Percentiles rank a stretch among this genome's conserved stretches.
Conservation (phyloP, 306 rosid genomes). For the Astragalus glycyphyllos region DNA sequence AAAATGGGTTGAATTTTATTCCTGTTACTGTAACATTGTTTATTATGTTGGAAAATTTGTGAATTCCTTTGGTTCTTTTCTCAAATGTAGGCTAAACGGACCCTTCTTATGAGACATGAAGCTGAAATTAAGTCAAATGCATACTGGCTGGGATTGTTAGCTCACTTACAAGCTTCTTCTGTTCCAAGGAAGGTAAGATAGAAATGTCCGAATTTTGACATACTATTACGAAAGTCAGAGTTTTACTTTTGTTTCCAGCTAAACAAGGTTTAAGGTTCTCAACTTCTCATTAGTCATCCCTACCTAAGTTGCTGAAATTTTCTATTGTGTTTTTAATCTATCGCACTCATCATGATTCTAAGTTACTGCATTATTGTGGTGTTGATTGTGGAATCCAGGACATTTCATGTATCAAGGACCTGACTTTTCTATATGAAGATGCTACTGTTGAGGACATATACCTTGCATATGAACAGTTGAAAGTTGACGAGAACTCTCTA, state of each 20-base stretch:
- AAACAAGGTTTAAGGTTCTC: conserved; percentile 20
- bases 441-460: conserved; percentile 80
- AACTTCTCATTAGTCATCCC: conserved; percentile 2
- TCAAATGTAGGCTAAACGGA: conserved; percentile 78
- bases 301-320: conserved; percentile 17
- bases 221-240: conserved; percentile 22
- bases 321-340: conserved; percentile 11
- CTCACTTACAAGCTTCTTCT: conserved; percentile 93
- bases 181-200: conserved; percentile 93
- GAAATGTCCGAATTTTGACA: conserved; percentile 28
- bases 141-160: conserved; percentile 94
- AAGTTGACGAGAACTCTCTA: conserved; percentile 81
- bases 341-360: conserved; percentile 18
- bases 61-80: conserved; percentile 34
- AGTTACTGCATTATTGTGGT: conserved; percentile 27
- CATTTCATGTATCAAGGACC: conserved; percentile 93
- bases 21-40: not conserved
- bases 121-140: conserved; percentile 98
- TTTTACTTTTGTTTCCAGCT: conserved; percentile 29
- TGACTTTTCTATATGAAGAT: conserved; percentile 72
- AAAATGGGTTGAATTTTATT: conserved; percentile 7
- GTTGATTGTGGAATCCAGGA: conserved; percentile 68
- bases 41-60: conserved; percentile 26
- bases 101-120: conserved; percentile 96
- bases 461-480: conserved; percentile 89